Evolutionary conservation across 371 early-diverging fungal genomes (phyloP).

Genomic region (Chytridium lagenaria): DNA sequence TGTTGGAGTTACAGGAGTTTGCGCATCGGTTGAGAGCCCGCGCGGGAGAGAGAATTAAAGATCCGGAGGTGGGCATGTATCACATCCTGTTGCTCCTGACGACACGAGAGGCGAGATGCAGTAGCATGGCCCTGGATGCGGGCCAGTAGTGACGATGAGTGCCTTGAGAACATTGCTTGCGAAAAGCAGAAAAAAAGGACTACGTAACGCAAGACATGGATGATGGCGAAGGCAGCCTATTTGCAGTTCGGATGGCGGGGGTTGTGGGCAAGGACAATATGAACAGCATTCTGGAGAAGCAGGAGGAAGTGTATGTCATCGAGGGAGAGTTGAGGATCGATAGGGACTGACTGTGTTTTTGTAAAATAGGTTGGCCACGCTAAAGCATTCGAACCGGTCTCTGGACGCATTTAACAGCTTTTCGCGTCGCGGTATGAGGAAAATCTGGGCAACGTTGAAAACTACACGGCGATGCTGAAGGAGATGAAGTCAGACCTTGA

Average conservation of each 20-base stretch:
- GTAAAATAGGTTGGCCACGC: neutral
- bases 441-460: conserved; percentile 14
- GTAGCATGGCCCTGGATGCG: too few species aligned
- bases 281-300: conserved; percentile 11
- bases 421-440: conserved; percentile 32
- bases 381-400: neutral
- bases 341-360: neutral
- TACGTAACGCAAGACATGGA: neutral
- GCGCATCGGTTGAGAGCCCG: too few species aligned
- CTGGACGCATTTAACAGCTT: conserved; percentile 34
- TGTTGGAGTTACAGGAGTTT: too few species aligned
- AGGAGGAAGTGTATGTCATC: conserved; percentile 3
- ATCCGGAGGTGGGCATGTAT: too few species aligned
- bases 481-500: conserved; percentile 41
- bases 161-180: too few species aligned
- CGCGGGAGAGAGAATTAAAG: too few species aligned
- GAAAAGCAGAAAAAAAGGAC: neutral
- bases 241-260: neutral
- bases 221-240: too few species aligned
- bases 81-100: too few species aligned
- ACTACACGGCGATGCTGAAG: conserved; percentile 35
- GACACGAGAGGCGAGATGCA: too few species aligned
- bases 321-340: neutral
- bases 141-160: too few species aligned
- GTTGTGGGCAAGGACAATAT: conserved; percentile 8